Conservation (phyloP, 495 filamentous ascomycete genomes). For the Daldinia childiae region DNA sequence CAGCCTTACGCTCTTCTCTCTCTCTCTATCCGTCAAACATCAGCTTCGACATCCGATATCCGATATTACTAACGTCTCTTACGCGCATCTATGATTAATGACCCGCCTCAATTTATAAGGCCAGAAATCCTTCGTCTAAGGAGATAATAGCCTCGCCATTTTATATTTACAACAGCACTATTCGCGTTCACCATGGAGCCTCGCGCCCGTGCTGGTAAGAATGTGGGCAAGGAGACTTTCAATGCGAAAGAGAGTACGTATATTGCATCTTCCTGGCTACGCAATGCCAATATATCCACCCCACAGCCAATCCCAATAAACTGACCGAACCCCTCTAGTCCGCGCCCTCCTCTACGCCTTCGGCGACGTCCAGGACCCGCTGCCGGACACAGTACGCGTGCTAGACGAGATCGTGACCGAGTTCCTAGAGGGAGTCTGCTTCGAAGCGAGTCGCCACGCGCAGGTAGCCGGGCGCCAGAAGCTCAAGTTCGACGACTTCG, state of each 20-base stretch:
- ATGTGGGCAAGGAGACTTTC: conserved; percentile 92
- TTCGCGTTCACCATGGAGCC: conserved; percentile 66
- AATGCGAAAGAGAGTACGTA: conserved; percentile 73
- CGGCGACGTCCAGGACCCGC: conserved; percentile 76
- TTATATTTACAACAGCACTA: background rate
- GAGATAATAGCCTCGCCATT: background rate
- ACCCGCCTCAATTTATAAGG: background rate
- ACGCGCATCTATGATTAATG: background rate
- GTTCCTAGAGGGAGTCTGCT: conserved; percentile 87
- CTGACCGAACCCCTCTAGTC: conserved; percentile 59
- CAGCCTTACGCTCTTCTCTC: conserved; percentile 17
- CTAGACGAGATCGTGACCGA: conserved; percentile 96
- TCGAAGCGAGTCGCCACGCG: conserved; percentile 83
- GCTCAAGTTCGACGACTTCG: conserved; percentile 97
- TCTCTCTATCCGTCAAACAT: conserved; percentile 3
- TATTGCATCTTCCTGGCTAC: conserved; percentile 3
- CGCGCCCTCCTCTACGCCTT: conserved; percentile 84
- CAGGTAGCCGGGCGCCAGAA: conserved; percentile 87
- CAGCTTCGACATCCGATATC: conserved; percentile 3
- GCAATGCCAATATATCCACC: too few species aligned
- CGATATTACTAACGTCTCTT: background rate
- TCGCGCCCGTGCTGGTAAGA: conserved; percentile 77
- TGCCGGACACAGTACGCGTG: conserved; percentile 82
- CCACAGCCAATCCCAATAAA: background rate
- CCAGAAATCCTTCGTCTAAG: background rate